phyloP scores from a whole-genome alignment of 176 grass and related monocot species.

The Rhynchospora tenuis region DNA sequence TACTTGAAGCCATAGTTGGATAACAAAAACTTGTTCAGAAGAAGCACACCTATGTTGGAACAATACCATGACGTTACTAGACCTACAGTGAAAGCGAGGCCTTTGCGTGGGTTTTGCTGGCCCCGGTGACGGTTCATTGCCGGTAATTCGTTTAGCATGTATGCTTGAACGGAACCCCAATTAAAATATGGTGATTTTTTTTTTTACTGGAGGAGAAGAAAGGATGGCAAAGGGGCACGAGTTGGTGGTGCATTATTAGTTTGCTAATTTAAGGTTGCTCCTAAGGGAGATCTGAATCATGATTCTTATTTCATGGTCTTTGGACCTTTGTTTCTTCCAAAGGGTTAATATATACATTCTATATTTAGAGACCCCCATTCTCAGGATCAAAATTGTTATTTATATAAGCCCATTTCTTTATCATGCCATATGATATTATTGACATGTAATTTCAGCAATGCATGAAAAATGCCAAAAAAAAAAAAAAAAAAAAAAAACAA shows the following conservation, averaged over 20 bases:
- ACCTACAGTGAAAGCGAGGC: slow-evolving; percentile 44
- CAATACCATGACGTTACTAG: slow-evolving; percentile 83
- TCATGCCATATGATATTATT: background rate
- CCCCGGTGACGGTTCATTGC: slow-evolving; percentile 9
- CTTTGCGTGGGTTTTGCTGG: background rate
- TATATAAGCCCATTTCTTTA: background rate
- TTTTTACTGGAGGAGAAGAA: background rate
- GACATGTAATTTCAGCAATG: background rate
- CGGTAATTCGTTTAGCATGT: slow-evolving; percentile 4
- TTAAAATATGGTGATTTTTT: background rate
- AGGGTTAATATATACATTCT: background rate
- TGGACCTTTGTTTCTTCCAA: background rate
- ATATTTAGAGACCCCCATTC: background rate
- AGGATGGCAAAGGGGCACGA: background rate
- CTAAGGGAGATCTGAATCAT: slow-evolving; percentile 9
- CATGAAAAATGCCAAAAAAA: background rate
- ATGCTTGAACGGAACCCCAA: background rate
- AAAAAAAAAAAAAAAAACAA: too few species aligned
- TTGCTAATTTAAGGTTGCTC: slow-evolving; percentile 19
- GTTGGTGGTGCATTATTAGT: slow-evolving; percentile 7
- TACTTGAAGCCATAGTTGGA: slow-evolving; percentile 99
- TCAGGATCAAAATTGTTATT: background rate
- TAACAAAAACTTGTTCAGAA: slow-evolving; percentile 98
- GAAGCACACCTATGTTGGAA: slow-evolving; percentile 96
- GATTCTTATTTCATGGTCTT: slow-evolving; percentile 4